Percentiles rank a stretch among this genome's conserved stretches.
phyloP scores from a whole-genome alignment of 176 grass and related monocot species.

The Hsuehochloa calcarea region DNA sequence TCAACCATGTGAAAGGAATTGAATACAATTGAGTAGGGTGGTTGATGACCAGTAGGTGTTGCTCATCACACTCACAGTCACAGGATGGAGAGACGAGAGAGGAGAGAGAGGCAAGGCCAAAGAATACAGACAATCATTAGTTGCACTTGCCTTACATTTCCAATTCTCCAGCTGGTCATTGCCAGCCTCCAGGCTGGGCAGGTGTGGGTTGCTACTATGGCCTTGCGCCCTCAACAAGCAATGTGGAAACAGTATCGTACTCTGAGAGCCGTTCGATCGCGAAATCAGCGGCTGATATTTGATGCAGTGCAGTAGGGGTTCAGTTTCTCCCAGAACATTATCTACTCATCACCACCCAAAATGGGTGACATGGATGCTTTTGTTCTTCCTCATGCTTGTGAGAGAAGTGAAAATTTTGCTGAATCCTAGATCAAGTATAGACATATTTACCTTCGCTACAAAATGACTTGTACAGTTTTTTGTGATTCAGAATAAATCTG shows the following conservation, averaged over 20 bases:
- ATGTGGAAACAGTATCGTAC: neutral
- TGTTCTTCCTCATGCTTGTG: neutral
- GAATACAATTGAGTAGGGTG: constrained; percentile 42
- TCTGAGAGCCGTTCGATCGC: constrained; percentile 6
- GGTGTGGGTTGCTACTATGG: neutral
- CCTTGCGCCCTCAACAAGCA: constrained; percentile 5
- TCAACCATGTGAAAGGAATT: constrained; percentile 54
- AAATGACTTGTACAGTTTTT: neutral
- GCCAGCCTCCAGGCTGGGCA: constrained; percentile 34
- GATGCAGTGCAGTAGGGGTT: neutral
- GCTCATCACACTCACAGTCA: constrained; percentile 34
- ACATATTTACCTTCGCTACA: neutral
- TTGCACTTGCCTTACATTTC: constrained; percentile 38
- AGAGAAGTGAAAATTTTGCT: neutral
- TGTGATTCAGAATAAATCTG: neutral
- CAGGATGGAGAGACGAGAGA: neutral
- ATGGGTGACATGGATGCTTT: neutral
- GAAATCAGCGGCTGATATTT: neutral
- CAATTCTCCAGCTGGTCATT: constrained; percentile 33
- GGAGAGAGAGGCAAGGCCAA: neutral
- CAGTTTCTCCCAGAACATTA: neutral
- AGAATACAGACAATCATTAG: constrained; percentile 44
- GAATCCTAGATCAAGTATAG: neutral
- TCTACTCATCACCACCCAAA: neutral
- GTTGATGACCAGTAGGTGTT: constrained; percentile 41